phyloP scores from a whole-genome alignment of 306 rosid genomes.

The Inga oerstediana region DNA sequence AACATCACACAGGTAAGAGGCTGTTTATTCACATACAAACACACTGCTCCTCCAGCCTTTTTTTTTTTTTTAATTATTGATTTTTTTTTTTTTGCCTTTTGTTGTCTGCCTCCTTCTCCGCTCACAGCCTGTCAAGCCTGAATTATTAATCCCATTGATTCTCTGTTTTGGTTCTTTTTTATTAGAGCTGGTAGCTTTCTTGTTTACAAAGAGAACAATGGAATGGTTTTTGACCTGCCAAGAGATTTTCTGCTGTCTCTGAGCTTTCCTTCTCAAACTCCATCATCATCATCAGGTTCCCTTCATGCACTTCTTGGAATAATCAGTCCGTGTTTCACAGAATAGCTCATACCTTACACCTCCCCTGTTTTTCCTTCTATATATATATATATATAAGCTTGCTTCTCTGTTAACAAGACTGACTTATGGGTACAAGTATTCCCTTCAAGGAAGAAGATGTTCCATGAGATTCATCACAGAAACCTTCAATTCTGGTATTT shows the following conservation, averaged over 20 bases:
- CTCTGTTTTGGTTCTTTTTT: constrained; percentile 24
- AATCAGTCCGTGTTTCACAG: constrained; percentile 51
- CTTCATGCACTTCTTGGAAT: constrained; percentile 47
- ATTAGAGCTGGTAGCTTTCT: constrained; percentile 41
- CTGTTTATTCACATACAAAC: constrained; percentile 58
- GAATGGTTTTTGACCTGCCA: constrained; percentile 46
- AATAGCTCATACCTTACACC: neutral
- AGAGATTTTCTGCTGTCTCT: constrained; percentile 63
- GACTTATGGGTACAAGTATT: constrained; percentile 46
- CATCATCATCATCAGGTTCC: constrained; percentile 27
- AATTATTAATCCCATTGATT: constrained; percentile 70
- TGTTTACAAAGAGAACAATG: constrained; percentile 45
- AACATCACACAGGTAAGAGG: constrained; percentile 32
- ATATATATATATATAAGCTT: constrained; percentile 11
- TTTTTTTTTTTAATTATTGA: neutral
- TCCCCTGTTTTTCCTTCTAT: neutral
- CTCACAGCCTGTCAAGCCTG: constrained; percentile 91
- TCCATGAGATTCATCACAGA: constrained; percentile 63
- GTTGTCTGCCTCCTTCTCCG: constrained; percentile 47
- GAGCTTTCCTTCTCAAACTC: constrained; percentile 45
- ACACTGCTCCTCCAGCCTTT: constrained; percentile 54
- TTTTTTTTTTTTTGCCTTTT: neutral
- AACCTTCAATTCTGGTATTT: constrained; percentile 44
- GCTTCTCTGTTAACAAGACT: constrained; percentile 15
- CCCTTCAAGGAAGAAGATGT: constrained; percentile 48